Percentiles rank a stretch among this genome's conserved stretches.
Conservation (phyloP, 1,139 yeast genomes). For the Saccharomycopsis hybrid region DNA sequence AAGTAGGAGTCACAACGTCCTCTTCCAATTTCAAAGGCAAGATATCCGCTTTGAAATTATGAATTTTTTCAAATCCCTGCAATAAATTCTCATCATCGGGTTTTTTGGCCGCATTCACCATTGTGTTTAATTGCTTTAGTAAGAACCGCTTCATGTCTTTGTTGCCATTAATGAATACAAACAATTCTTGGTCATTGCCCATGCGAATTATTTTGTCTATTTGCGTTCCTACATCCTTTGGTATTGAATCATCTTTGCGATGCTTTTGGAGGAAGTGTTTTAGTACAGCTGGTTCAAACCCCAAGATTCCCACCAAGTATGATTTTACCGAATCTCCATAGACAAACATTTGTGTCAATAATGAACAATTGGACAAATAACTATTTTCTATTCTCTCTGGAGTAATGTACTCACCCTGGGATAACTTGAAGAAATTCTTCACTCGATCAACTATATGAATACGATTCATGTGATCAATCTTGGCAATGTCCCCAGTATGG, state of each 20-base stretch:
- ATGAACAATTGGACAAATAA: conserved; percentile 48
- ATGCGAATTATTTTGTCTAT: neutral
- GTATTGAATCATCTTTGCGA: conserved; percentile 1
- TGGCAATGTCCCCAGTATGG: conserved; percentile 69
- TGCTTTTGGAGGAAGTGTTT: conserved; percentile 19
- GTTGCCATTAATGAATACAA: conserved; percentile 27
- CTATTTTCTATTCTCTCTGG: conserved; percentile 71
- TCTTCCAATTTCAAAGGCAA: conserved; percentile 65
- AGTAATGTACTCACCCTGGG: conserved; percentile 79
- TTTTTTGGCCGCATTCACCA: conserved; percentile 19
- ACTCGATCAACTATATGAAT: conserved; percentile 64
- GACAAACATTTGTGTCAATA: conserved; percentile 51
- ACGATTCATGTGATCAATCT: conserved; percentile 47
- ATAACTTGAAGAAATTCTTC: conserved; percentile 72
- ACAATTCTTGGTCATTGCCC: conserved; percentile 22
- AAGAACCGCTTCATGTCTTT: conserved; percentile 25
- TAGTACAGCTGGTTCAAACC: conserved; percentile 44
- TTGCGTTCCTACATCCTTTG: neutral
- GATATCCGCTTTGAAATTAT: conserved; percentile 50
- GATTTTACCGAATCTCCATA: conserved; percentile 63
- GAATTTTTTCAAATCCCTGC: conserved; percentile 55
- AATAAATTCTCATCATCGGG: conserved; percentile 19
- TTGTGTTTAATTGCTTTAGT: conserved; percentile 27
- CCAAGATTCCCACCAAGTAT: conserved; percentile 57
- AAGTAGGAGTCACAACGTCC: conserved; percentile 67